These are phyloP conservation scores for Nicotiana knightiana DNA, from an alignment of 257 asterid genomes.

Conservation along the genomic window DNA sequence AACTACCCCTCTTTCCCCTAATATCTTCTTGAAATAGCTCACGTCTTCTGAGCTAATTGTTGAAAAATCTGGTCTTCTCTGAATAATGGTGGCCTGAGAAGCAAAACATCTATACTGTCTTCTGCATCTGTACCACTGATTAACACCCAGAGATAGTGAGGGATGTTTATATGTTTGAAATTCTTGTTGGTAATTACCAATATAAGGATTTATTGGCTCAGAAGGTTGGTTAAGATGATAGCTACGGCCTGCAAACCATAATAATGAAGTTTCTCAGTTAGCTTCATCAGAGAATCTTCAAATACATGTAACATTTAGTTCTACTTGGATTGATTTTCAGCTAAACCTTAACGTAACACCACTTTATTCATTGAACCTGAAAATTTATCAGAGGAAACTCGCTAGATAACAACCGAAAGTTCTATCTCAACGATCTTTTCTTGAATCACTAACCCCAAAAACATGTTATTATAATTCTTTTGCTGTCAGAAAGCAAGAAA, in stretches of 20 bases:
- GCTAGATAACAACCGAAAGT: neutral
- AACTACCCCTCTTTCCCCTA: conserved; percentile 82
- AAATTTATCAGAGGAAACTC: neutral
- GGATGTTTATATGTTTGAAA: conserved; percentile 1
- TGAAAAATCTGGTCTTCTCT: conserved; percentile 56
- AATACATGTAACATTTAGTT: neutral
- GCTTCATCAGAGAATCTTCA: neutral
- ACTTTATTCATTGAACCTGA: neutral
- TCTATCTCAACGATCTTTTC: neutral
- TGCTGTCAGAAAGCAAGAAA: neutral
- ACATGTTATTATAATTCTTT: neutral
- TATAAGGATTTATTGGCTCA: conserved; percentile 22
- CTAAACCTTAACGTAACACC: neutral
- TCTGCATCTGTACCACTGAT: conserved; percentile 22
- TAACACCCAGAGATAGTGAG: conserved; percentile 14
- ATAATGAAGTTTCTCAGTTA: conserved; percentile 1
- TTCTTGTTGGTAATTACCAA: conserved; percentile 14
- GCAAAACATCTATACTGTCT: conserved; percentile 36
- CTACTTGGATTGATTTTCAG: neutral
- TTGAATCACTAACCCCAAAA: neutral
- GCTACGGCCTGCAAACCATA: conserved; percentile 31
- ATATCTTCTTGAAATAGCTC: conserved; percentile 57
- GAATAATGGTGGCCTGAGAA: conserved; percentile 41
- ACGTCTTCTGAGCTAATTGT: conserved; percentile 57
- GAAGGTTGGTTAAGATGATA: conserved; percentile 6